Evolutionary conservation across 176 grass and related monocot species (phyloP).

Genomic region (Avena atlantica): DNA sequence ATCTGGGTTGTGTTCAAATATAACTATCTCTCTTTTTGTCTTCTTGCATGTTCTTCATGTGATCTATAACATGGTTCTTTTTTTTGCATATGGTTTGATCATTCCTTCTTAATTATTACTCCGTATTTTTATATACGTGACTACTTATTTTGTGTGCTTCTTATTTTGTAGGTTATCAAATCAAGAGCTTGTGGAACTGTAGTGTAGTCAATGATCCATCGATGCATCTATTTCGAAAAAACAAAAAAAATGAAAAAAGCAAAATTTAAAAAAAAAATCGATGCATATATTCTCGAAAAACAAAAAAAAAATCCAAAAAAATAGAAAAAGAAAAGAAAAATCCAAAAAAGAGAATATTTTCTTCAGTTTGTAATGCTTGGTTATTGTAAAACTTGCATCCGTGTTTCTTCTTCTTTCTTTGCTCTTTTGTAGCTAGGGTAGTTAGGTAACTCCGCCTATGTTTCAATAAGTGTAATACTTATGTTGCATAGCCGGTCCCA

Average conservation of each 20-base stretch:
- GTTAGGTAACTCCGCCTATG: constrained; percentile 9
- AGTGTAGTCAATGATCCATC: neutral
- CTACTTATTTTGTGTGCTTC: neutral
- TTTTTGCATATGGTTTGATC: neutral
- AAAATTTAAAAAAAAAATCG: neutral
- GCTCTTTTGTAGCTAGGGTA: neutral
- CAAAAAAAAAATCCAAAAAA: neutral
- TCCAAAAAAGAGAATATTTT: neutral
- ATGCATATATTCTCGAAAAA: neutral
- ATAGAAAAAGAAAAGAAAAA: neutral
- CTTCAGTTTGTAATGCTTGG: neutral
- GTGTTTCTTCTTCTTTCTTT: neutral
- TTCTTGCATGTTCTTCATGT: too few species aligned
- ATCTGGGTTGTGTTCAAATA: too few species aligned
- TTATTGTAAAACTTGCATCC: neutral
- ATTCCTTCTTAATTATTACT: too few species aligned
- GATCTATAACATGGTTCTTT: too few species aligned
- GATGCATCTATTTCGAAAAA: neutral
- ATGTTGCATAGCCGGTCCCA: neutral
- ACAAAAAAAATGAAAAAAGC: neutral
- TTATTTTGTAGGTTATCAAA: too few species aligned
- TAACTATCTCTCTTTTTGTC: too few species aligned
- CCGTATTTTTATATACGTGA: neutral
- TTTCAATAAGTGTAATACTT: neutral
- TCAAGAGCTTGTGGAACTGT: too few species aligned